A percentile compares a stretch with the other conserved stretches of the same genome.
Conservation (phyloP, 78 protist species). For the Neovahlkampfia damariscottae region DNA sequence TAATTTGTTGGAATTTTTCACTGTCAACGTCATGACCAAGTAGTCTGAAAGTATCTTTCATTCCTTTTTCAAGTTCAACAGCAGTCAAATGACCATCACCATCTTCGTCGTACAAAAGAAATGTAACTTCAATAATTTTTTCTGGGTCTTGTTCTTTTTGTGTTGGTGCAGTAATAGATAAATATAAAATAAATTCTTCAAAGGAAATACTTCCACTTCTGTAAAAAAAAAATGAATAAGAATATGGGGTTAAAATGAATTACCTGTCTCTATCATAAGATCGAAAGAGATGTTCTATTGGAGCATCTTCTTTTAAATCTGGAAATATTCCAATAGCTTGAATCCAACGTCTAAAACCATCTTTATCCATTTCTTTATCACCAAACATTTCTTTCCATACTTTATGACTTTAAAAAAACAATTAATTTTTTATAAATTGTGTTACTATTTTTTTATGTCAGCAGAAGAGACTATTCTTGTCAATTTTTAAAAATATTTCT, state of each 20-base stretch:
- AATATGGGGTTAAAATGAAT: too few relatives aligned
- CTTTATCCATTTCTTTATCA: background rate
- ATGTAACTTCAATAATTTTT: background rate
- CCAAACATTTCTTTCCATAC: background rate
- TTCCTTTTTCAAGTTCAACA: background rate
- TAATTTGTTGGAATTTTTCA: background rate
- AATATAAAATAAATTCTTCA: background rate
- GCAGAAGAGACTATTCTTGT: too few relatives aligned
- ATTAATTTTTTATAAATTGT: too few relatives aligned
- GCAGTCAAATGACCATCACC: background rate
- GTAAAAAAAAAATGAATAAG: too few relatives aligned
- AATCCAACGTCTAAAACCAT: background rate
- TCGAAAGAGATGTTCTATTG: background rate
- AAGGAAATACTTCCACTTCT: slow-evolving; percentile 1
- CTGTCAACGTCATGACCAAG: background rate
- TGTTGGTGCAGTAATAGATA: background rate
- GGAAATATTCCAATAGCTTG: background rate
- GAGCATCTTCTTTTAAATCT: background rate
- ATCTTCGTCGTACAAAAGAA: background rate
- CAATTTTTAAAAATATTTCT: too few relatives aligned
- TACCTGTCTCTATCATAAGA: background rate
- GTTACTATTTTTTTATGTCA: too few relatives aligned
- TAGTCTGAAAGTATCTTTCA: background rate
- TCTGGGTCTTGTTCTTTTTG: background rate
- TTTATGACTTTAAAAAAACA: too few relatives aligned